Conservation (phyloP, 805 yeast species). For the Candida caryicola region DNA sequence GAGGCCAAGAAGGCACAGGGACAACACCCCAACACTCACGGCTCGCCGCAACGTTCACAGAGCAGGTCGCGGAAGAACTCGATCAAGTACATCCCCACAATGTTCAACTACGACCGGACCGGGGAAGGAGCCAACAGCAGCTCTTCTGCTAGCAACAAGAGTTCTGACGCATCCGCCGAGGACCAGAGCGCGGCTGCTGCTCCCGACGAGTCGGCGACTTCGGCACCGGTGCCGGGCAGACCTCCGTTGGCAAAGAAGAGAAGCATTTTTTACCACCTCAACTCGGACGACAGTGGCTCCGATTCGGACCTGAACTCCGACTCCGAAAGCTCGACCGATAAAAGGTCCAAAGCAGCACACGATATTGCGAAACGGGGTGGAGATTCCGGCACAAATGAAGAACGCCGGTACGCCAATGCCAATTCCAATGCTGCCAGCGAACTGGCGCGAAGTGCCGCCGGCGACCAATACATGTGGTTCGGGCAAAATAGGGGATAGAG, state of each 20-base stretch:
- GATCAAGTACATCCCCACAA: conserved; percentile 31
- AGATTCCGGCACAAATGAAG: no score
- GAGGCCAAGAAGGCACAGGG: not conserved
- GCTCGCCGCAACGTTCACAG: conserved; percentile 4
- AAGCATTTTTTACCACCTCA: conserved; percentile 33
- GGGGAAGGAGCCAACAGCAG: no score
- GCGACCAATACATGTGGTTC: no score
- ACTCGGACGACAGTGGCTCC: conserved; percentile 15
- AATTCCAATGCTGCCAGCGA: no score
- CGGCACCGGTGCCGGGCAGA: not conserved
- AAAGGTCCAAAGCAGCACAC: no score
- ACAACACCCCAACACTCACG: not conserved
- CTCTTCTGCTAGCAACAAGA: conserved; percentile 2
- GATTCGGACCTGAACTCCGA: conserved; percentile 8
- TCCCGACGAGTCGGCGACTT: not conserved
- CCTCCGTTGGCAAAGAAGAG: conserved; percentile 6
- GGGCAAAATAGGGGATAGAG: no score
- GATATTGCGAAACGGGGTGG: no score
- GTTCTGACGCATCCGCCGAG: conserved; percentile 2
- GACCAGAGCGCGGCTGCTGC: conserved; percentile 1
- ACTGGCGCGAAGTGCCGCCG: no score
- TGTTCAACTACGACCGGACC: conserved; percentile 10
- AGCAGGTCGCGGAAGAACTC: conserved; percentile 25
- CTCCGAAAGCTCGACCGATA: no score
- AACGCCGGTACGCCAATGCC: no score